A percentile compares a stretch with the other conserved stretches of the same genome.
phyloP scores from a whole-genome alignment of 2,329 filamentous ascomycete genomes.

The Scorias spongiosa region DNA sequence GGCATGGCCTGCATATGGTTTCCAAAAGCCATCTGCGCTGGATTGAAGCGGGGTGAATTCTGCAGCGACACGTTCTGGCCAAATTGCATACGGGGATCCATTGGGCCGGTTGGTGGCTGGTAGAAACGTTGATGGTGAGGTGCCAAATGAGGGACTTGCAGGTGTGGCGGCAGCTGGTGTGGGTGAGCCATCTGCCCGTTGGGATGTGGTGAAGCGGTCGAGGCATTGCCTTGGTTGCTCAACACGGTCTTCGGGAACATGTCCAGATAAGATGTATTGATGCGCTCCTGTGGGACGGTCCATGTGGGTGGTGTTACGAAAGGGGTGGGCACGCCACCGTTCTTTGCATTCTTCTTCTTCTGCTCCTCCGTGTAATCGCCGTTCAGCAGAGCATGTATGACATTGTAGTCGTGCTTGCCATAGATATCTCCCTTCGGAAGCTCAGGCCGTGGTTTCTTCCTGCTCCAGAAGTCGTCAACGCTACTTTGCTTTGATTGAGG shows the following conservation, averaged over 20 bases:
- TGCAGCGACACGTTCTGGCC: slow-evolving; percentile 59
- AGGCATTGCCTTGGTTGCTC: slow-evolving; percentile 42
- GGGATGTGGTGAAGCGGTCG: slow-evolving; percentile 42
- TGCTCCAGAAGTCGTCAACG: slow-evolving; percentile 1
- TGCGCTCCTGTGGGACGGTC: slow-evolving; percentile 54
- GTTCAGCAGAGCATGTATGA: slow-evolving; percentile 47
- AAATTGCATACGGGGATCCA: slow-evolving; percentile 73
- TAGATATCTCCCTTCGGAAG: slow-evolving; percentile 28
- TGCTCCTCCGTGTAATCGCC: slow-evolving; percentile 39
- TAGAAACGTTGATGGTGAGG: slow-evolving; percentile 62
- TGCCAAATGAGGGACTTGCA: slow-evolving; percentile 59
- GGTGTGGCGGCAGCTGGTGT: slow-evolving; percentile 68
- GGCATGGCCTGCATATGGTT: slow-evolving; percentile 36
- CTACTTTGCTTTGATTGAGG: slow-evolving; percentile 27
- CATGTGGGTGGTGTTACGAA: slow-evolving; percentile 78
- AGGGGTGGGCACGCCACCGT: slow-evolving; percentile 68
- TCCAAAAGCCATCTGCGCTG: slow-evolving; percentile 29
- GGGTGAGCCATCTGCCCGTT: slow-evolving; percentile 60
- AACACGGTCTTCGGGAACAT: slow-evolving; percentile 59
- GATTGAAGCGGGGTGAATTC: slow-evolving; percentile 65
- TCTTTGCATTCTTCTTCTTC: slow-evolving; percentile 45
- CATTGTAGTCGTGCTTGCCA: slow-evolving; percentile 41
- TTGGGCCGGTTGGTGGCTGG: slow-evolving; percentile 54
- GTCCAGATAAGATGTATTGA: slow-evolving; percentile 64
- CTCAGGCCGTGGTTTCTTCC: slow-evolving; percentile 29